Base-by-base conservation (phyloP, 1,284 basidiomycete genomes). In the Exsudoporus floridanus region DNA sequence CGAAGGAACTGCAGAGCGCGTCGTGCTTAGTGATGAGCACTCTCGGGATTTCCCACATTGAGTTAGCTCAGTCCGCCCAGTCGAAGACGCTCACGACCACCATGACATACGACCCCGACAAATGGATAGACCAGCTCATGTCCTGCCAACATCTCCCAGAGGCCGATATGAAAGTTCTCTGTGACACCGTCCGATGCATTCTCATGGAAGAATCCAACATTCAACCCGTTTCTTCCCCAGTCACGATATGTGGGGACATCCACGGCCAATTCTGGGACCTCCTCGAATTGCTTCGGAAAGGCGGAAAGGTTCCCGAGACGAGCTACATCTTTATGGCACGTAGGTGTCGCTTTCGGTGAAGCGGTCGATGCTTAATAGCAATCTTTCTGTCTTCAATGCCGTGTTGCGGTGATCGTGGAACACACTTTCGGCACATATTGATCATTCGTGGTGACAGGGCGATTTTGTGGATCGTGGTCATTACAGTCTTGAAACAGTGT, bases 401-500 rank as follows among this genome's bases (percentile, higher is more conserved):
- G 7, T 27, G 7, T 37, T 38, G 25, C 40, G 46, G 27, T 36
- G 34, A 30, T 52, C 36, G 41, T 19, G 46, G 28, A 47, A 53
- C 36, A 31, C 28, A 31, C 27, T 40, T 46, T 39, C 21, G n/a
- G 38, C 25, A 14, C 33, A 41, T 36, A 25, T 53, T 53, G 8
- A 41, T 59, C 25, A 10, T 23, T 46, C 27, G 10, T 25, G 43
- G 35, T 50, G 57, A 47, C 67, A 96, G 94, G 95, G 95, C 49
- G 95, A 98, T 73, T 98, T 98, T 73, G 95, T 98, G 34, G 96
- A 98, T 74, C 80, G 95, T 56, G 96, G 96, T 12, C 94, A 97
- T 71, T 98, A 98, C 69, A 94, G 89, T 65, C 74, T 98, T n/a
- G 95, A 98, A 74, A 98, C 95, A 0, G 87, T 98, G 9, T 95